These are phyloP conservation scores for Fistulinella prunicolor DNA, from an alignment of 768 basidiomycete genomes.

Conservation along the genomic window DNA sequence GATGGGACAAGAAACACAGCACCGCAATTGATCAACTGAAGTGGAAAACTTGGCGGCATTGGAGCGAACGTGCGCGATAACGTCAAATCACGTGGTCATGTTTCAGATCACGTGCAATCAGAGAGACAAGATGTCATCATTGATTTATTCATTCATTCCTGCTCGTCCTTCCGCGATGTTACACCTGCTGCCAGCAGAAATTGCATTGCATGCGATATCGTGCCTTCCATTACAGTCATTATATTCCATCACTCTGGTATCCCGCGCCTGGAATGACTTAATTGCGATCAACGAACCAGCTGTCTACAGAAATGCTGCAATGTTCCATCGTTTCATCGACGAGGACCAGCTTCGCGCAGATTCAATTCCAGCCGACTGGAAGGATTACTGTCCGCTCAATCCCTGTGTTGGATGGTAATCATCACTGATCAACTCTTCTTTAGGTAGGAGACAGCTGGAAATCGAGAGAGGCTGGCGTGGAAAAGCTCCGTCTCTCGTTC, in stretches of 20 bases:
- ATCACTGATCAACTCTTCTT: slow-evolving; percentile 9
- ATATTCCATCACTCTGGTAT: slow-evolving; percentile 34
- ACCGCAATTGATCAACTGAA: no score
- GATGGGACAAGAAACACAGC: neutral
- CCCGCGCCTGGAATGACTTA: slow-evolving; percentile 47
- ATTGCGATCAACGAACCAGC: slow-evolving; percentile 43
- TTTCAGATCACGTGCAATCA: slow-evolving; percentile 5
- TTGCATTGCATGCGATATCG: slow-evolving; percentile 47
- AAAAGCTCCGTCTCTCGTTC: slow-evolving; percentile 39
- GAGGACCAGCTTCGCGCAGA: slow-evolving; percentile 30
- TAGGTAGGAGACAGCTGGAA: slow-evolving; percentile 46
- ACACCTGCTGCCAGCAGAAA: slow-evolving; percentile 53
- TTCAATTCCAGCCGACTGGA: slow-evolving; percentile 48
- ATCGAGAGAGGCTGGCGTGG: slow-evolving; percentile 57
- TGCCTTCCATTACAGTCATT: slow-evolving; percentile 50
- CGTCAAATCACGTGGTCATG: slow-evolving; percentile 1
- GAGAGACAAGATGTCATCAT: no score
- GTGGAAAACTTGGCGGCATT: no score
- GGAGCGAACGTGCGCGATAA: slow-evolving; percentile 1
- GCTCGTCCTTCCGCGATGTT: slow-evolving; percentile 32
- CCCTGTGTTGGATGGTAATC: neutral
- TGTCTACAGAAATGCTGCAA: slow-evolving; percentile 59
- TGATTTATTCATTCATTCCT: no score
- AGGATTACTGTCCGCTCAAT: slow-evolving; percentile 49
- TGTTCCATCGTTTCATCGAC: slow-evolving; percentile 46